Percentiles rank a stretch among this genome's conserved stretches.
Evolutionary conservation across 306 rosid genomes (phyloP).

Genomic region (Lupinus albus): DNA sequence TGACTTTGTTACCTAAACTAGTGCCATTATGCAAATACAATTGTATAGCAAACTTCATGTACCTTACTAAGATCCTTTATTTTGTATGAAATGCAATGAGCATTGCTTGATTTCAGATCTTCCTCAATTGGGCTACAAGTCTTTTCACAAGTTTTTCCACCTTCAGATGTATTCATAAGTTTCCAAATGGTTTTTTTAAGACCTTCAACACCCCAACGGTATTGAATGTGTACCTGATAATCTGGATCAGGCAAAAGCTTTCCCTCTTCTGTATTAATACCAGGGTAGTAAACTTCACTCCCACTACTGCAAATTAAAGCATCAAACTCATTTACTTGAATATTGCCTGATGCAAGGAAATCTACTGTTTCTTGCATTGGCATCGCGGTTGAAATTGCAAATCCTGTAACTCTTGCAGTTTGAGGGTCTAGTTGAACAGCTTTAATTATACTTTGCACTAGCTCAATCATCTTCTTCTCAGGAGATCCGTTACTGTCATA

Average conservation of each 20-base stretch:
- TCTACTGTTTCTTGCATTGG: conserved; percentile 59
- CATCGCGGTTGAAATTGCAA: conserved; percentile 73
- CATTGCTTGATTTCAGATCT: conserved; percentile 58
- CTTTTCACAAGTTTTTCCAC: conserved; percentile 30
- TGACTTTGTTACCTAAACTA: not conserved
- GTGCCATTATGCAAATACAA: not conserved
- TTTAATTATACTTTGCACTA: conserved; percentile 56
- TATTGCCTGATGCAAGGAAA: conserved; percentile 55
- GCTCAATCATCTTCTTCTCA: conserved; percentile 53
- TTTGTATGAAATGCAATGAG: conserved; percentile 65
- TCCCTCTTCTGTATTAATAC: conserved; percentile 53
- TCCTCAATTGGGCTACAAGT: conserved; percentile 46
- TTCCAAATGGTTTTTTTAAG: conserved; percentile 62
- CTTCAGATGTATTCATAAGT: conserved; percentile 52
- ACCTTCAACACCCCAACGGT: conserved; percentile 72
- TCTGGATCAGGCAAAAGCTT: conserved; percentile 65
- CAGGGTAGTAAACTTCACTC: conserved; percentile 68
- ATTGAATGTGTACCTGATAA: conserved; percentile 64
- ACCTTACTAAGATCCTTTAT: conserved; percentile 60
- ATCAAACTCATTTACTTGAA: conserved; percentile 58
- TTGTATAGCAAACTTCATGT: conserved; percentile 23
- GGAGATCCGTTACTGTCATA: conserved; percentile 57
- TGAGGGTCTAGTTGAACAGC: conserved; percentile 60
- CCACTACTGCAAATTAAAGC: conserved; percentile 71
- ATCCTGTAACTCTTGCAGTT: conserved; percentile 54